Evolutionary conservation across 129 eudicot genomes (phyloP).

Genomic region (Scalesia atractyloides): DNA sequence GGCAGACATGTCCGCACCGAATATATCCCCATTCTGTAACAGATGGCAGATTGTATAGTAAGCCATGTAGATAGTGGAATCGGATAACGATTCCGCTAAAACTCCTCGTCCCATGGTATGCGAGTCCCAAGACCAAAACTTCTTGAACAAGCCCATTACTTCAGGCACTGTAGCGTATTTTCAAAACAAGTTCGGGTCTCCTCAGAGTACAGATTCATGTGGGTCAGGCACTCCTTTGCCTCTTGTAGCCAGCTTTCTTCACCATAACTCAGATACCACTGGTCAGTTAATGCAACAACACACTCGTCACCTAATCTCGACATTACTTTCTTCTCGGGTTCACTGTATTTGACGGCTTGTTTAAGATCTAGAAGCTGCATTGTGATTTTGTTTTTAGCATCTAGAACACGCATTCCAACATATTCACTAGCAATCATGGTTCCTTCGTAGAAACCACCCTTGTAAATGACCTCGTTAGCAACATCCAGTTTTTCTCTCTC

Average conservation of each 20-base stretch:
- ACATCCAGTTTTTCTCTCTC: constrained; percentile 89
- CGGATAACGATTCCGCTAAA: constrained; percentile 86
- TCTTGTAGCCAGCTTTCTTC: constrained; percentile 61
- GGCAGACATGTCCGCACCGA: constrained; percentile 49
- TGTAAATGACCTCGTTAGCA: constrained; percentile 75
- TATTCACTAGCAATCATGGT: constrained; percentile 67
- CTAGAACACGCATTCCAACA: constrained; percentile 72
- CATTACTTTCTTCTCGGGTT: constrained; percentile 86
- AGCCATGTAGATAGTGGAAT: constrained; percentile 91
- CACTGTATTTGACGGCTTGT: constrained; percentile 77
- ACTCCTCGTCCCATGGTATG: constrained; percentile 89
- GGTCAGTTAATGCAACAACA: constrained; percentile 89
- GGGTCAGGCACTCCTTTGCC: constrained; percentile 67
- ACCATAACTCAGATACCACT: constrained; percentile 89
- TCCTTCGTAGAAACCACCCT: constrained; percentile 81
- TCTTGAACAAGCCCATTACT: constrained; percentile 91
- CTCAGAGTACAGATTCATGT: constrained; percentile 77
- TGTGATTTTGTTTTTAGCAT: constrained; percentile 62
- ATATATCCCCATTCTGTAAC: constrained; percentile 72
- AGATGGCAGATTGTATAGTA: constrained; percentile 76
- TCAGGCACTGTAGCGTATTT: constrained; percentile 80
- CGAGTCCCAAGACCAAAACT: constrained; percentile 89
- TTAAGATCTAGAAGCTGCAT: constrained; percentile 56
- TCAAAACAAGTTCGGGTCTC: constrained; percentile 85
- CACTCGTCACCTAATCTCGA: constrained; percentile 95